Evolutionary conservation across 2,329 filamentous ascomycete species (phyloP), one percentile per base, ranked within the genome.

Genomic region (Monosporascus sp.): DNA sequence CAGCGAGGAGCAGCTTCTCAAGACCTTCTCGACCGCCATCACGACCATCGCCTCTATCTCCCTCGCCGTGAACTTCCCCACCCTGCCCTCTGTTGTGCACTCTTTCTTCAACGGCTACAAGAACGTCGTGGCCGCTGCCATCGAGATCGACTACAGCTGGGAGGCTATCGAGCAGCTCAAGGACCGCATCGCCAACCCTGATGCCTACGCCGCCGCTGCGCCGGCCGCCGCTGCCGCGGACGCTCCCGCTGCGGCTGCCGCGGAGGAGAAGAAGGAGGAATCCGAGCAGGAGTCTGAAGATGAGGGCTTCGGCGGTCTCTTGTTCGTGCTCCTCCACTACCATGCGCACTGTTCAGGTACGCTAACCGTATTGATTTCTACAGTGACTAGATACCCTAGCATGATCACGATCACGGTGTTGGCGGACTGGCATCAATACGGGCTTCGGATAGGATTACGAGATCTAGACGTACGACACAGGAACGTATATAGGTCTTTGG

Each of bases 111-210:
- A 97, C 86, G 76, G 81, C 70, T 99, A 99, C 90, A 99, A 99
- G 91, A 97, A 96, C 73, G 79, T 89, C 64, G 80, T 97, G 65
- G 82, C 94, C 64, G 86, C 97, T 68, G 95, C 94, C 69, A 75
- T 99, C 69, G 83, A 86, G 77, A 97, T 90, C 67, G 92, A 96
- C 65, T 88, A 87, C 83, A 87, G 85, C 77, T 99, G 94, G 93
- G 86, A 92, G 68, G 90, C 90, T 77, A 96, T 99, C 70, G 86
- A 95, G 70, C 83, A 96, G 79, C 88, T 99, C 80, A 99, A 99
- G 89, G 94, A 99, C 81, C 91, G 94, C 75, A 97, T 99, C 70
- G 90, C 90, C 79, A 97, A 99, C 86, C 95, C 95, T 66, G 94
- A 99, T 52, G 90, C 90, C 52, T 99, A 97, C 75, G 94, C 93